These are phyloP conservation scores for Penicillium waksmanii DNA, from an alignment of 495 filamentous ascomycete species.

Conservation along the genomic window DNA sequence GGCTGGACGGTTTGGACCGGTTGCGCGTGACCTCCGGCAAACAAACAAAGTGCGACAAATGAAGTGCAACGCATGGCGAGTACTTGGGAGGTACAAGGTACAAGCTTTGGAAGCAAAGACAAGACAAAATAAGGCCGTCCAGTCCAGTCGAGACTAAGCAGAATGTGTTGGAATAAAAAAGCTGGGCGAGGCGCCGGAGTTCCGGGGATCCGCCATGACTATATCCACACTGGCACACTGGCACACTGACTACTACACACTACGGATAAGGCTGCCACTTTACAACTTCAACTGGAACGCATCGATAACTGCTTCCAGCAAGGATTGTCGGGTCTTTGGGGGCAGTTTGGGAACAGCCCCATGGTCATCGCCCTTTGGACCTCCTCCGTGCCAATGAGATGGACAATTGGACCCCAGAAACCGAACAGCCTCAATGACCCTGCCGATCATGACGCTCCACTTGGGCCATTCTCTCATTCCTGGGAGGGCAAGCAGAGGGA, in stretches of 20 bases:
- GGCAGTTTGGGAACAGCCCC: not conserved
- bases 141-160: not conserved
- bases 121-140: too few species aligned
- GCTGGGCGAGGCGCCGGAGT: not conserved
- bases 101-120: too few species aligned
- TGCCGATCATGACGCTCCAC: constrained; percentile 5
- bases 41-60: too few species aligned
- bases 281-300: not conserved
- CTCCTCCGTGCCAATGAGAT: not conserved
- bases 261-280: not conserved
- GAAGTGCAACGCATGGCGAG: too few species aligned
- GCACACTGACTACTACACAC: too few species aligned
- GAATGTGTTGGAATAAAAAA: not conserved
- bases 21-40: not conserved
- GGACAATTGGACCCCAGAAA: not conserved
- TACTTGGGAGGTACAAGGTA: too few species aligned
- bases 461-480: not conserved
- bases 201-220: constrained; percentile 2
- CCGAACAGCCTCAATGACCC: constrained; percentile 8
- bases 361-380: not conserved
- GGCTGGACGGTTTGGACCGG: not conserved
- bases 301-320: not conserved
- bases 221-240: not conserved
- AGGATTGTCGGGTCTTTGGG: not conserved
- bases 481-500: too few species aligned